Conservation (phyloP, 306 rosid genomes). For the peach (Prunus persica) region Prunus_persica_NCBIv2 NC_034013.1:17139501-17140000, state of each 20-base stretch:
- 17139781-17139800: neutral
- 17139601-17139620: neutral
- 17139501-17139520: neutral
- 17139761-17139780: neutral
- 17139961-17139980: neutral
- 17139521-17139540: slow-evolving; percentile 1
- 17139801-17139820: neutral
- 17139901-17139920: neutral
- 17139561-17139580: neutral
- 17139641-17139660: neutral
- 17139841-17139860: neutral
- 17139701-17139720: neutral
- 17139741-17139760: neutral
- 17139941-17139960: neutral
- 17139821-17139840: neutral
- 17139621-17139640: neutral
- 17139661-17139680: neutral
- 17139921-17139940: neutral
- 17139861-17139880: neutral
- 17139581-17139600: neutral
- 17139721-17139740: neutral
- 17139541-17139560: neutral
- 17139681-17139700: neutral
- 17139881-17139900: neutral
- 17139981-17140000: neutral